Base-by-base conservation (phyloP, 2,329 filamentous ascomycete genomes). In the Canariomyces notabilis region DNA sequence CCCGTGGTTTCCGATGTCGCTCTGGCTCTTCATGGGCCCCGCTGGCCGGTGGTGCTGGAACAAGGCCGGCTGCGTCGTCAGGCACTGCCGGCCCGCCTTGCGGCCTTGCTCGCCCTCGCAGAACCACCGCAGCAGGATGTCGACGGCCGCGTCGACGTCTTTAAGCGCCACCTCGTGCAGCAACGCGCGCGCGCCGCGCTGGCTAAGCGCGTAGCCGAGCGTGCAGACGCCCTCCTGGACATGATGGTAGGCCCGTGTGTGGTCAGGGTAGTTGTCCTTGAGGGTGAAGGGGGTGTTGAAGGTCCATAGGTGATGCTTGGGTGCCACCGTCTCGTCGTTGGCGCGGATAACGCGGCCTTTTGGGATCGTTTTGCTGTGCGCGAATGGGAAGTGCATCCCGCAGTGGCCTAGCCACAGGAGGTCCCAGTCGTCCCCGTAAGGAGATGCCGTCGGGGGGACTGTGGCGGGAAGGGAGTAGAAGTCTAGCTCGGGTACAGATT, bases 401-500 rank as follows among this genome's bases (percentile, higher is more conserved):
- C 72, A 75, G 44, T 70, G 67, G 19, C 73, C 73, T 8, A 76
- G 58, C 71, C 72, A 75, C 16, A 75, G 63, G 32, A 76, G 51
- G 52, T 76, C 73, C 73, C 72, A 76, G 47, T 70, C 60, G 44
- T 67, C 66, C n/a, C 73, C 72, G 51, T 75, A 76, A 0, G 73
- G 71, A 4, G 67, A 67, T 20, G n/a, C 33, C 12, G n/a, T 46
- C 3, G 59, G 51, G 3, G 48, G 22, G 1, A n/a, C 20, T 2
- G 56, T 59, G 11, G 37, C 9, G 1, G 58, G 58, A 1, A 59
- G 50, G 7, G 29, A 18, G 31, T 48, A 29, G 43, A 59, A 57
- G 5, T 19, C 8, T 8, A 59, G 29, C 12, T 58, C 52, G 3
- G 49, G 48, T 3, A 56, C 26, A 0, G 32, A 7, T 23, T 20